A percentile compares a stretch with the other conserved stretches of the same genome.
Evolutionary conservation across 2,329 filamentous ascomycete species (phyloP).

Genomic region (Geosmithia putterillii): DNA sequence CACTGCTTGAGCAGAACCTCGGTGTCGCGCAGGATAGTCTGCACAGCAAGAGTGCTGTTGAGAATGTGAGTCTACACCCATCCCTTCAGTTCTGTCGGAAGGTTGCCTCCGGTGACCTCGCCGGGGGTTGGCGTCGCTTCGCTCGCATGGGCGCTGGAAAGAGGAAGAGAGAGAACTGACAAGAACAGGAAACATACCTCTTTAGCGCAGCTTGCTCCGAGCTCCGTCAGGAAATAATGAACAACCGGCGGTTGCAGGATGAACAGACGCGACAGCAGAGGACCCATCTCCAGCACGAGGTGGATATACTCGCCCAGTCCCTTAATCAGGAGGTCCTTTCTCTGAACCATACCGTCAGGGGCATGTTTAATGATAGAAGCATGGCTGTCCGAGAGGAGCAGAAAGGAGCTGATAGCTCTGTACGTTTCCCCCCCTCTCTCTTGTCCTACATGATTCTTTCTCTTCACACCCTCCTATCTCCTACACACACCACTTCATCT

Average conservation of each 20-base stretch:
- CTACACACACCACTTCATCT: not conserved
- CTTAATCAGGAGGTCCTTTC: conserved; percentile 72
- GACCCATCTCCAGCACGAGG: conserved; percentile 80
- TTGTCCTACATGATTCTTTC: not conserved
- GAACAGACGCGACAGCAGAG: conserved; percentile 76
- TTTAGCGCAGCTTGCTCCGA: conserved; percentile 92
- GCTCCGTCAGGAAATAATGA: conserved; percentile 74
- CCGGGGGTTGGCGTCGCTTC: not conserved
- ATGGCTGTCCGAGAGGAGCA: conserved; percentile 87
- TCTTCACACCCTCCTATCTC: not conserved
- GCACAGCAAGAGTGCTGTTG: conserved; percentile 82
- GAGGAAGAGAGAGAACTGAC: not conserved
- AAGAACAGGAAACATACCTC: conserved; percentile 62
- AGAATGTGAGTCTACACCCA: conserved; percentile 43
- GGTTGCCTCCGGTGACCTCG: not conserved
- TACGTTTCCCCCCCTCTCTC: conserved; percentile 24
- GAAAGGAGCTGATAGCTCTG: conserved; percentile 67
- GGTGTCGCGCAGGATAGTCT: conserved; percentile 68
- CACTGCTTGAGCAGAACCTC: conserved; percentile 65
- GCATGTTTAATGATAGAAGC: conserved; percentile 91
- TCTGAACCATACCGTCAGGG: conserved; percentile 83
- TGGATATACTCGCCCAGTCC: conserved; percentile 81
- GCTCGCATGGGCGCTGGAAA: not conserved
- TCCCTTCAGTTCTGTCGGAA: not conserved
- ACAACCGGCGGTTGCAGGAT: conserved; percentile 61